Evolutionary conservation across 805 yeast species (phyloP).

Genomic region (Starmerella vaccinii): DNA sequence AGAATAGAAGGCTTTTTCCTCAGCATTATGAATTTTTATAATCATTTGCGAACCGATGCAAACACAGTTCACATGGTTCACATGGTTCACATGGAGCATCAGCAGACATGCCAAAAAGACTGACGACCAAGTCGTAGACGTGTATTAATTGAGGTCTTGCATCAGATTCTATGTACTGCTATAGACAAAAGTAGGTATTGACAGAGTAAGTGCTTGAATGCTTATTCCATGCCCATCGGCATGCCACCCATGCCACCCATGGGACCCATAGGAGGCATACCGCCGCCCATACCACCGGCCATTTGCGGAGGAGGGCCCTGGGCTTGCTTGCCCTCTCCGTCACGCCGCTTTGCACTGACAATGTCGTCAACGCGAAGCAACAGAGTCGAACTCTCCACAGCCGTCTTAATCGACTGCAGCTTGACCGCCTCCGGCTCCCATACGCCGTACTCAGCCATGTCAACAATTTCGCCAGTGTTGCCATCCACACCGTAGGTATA

Average conservation of each 20-base stretch:
- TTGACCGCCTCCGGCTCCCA: conserved; percentile 99
- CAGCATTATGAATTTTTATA: too few species aligned
- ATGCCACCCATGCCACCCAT: conserved; percentile 14
- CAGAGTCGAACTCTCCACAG: conserved; percentile 92
- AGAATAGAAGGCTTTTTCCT: too few species aligned
- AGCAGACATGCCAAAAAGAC: too few species aligned
- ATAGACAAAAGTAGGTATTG: neutral
- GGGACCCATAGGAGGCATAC: conserved; percentile 15
- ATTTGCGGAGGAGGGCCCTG: conserved; percentile 23
- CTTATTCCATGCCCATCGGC: conserved; percentile 13
- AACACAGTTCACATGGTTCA: too few species aligned
- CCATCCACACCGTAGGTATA: conserved; percentile 90
- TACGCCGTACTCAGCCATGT: conserved; percentile 90
- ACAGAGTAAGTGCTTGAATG: neutral
- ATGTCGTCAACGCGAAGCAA: conserved; percentile 94
- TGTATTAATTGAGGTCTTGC: neutral
- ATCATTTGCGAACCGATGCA: too few species aligned
- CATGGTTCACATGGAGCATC: neutral
- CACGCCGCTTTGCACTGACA: conserved; percentile 82
- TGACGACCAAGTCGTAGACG: too few species aligned
- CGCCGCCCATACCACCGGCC: conserved; percentile 24
- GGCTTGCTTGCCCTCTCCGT: conserved; percentile 17
- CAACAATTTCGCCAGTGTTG: conserved; percentile 84
- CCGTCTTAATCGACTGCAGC: conserved; percentile 95
- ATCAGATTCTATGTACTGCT: neutral